These are phyloP conservation scores for Mrakia frigida DNA, from an alignment of 768 basidiomycete genomes.

Conservation along the genomic window DNA sequence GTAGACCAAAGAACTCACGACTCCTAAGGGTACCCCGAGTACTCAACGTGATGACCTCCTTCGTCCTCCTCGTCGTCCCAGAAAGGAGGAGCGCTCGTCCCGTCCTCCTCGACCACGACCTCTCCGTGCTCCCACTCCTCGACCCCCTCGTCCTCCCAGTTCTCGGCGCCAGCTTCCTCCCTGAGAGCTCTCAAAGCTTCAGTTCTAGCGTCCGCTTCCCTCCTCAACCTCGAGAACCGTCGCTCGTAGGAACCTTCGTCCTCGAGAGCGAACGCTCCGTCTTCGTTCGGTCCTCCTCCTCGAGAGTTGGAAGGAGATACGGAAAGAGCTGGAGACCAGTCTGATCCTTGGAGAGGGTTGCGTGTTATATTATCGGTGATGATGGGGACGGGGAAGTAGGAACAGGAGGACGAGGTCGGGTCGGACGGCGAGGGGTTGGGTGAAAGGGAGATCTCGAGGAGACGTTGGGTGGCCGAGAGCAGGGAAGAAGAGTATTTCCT, in stretches of 20 bases:
- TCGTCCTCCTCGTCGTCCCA: conserved; percentile 4
- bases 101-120: background rate
- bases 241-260: background rate
- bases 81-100: background rate
- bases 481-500: conserved; percentile 4
- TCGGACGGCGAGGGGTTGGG: conserved; percentile 6
- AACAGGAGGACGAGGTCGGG: background rate
- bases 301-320: background rate
- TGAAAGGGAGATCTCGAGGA: background rate
- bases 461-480: background rate
- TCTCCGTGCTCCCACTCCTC: background rate
- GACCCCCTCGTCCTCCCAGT: background rate
- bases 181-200: background rate
- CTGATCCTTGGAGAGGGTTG: background rate
- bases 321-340: conserved; percentile 9
- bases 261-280: conserved; percentile 2
- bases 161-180: background rate
- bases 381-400: background rate
- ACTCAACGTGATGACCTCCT: conserved; percentile 5
- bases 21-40: background rate
- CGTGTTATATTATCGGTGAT: background rate
- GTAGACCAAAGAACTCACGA: background rate
- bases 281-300: background rate
- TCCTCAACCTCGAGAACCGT: background rate
- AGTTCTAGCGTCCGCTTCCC: background rate